phyloP scores from a whole-genome alignment of 208 protist genomes.

The Strigomonas galati region DNA sequence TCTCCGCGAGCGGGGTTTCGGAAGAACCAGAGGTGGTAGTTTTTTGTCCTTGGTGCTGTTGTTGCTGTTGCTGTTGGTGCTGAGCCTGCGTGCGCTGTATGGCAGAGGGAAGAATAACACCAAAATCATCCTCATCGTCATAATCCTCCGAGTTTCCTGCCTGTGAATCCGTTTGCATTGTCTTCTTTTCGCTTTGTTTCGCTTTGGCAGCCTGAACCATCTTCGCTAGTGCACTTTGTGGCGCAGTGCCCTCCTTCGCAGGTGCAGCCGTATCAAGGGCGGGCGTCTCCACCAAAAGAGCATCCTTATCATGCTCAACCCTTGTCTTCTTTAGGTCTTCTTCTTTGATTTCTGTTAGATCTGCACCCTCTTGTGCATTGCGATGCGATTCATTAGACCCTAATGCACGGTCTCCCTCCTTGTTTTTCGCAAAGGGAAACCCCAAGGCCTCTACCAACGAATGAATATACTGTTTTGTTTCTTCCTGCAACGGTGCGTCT shows the following conservation, averaged over 20 bases:
- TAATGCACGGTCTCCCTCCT: no score
- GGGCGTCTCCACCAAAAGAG: no score
- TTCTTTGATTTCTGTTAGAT: no score
- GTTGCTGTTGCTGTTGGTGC: not conserved
- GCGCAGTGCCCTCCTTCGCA: constrained; percentile 3
- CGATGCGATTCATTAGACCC: no score
- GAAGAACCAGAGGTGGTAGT: not conserved
- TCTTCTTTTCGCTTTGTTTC: constrained; percentile 18
- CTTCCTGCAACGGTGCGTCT: not conserved
- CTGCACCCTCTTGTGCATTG: no score
- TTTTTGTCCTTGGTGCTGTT: not conserved
- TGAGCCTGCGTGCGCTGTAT: not conserved
- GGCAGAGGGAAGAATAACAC: constrained; percentile 3
- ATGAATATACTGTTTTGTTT: not conserved
- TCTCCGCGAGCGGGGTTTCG: constrained; percentile 13
- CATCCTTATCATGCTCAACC: no score
- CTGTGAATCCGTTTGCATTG: not conserved
- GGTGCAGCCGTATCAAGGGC: not conserved
- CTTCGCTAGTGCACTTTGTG: constrained; percentile 43
- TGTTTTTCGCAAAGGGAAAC: not conserved
- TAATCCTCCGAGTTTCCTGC: not conserved
- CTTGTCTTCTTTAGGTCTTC: no score
- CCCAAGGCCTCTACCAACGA: not conserved
- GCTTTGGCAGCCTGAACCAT: constrained; percentile 50
- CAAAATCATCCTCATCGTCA: constrained; percentile 13